Evolutionary conservation across 2,329 filamentous ascomycete species (phyloP), one percentile per base, ranked within the genome.

Genomic region (Calonectria pauciramosa): DNA sequence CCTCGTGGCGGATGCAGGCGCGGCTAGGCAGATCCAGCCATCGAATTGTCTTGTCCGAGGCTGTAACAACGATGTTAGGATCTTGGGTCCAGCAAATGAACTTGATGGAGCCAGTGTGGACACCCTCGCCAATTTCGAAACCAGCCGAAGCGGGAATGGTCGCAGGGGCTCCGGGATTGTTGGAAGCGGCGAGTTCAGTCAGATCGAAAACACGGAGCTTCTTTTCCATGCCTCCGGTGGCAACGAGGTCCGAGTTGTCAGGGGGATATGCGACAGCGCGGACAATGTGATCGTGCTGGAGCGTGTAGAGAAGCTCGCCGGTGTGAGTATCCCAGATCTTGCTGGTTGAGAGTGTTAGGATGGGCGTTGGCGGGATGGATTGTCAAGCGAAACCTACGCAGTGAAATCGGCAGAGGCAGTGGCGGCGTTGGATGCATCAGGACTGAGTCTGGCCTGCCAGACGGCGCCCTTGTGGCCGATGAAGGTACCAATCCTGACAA

Each of bases 291-390:
- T 96, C 92, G 85, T 99, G 97, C 82, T 96, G 93, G 44, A 99
- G 91, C 4, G 95, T 96, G 82, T 94, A 94, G 52, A 98, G 90
- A 64, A 95, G 92, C 87, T 98, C 96, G 80, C 97, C 97, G 0
- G 95, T 97, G 82, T 97, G 95, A 0, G 97, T 98, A 82, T 99
- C 96, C 97, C 97, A 99, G 68, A 99, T 94, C 85, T 97, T 98
- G 64, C 95, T 97, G 78, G 77, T 75, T n/a, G 51, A 20, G 13
- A 32, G 75, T 87, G 80, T 88, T 83, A 78, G 54, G 54, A 26
- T n/a, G 34, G 4, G 28, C 32, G 32, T 26, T n/a, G 4, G 13
- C 9, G 16, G 26, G 23, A 32, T 36, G 34, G n/a, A 54, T 26
- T 20, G 10, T 7, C 23, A 11, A 63, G 34, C 36, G 14, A 38